phyloP scores from a whole-genome alignment of 1,139 yeast species.

The Protomyces gravidus region DNA sequence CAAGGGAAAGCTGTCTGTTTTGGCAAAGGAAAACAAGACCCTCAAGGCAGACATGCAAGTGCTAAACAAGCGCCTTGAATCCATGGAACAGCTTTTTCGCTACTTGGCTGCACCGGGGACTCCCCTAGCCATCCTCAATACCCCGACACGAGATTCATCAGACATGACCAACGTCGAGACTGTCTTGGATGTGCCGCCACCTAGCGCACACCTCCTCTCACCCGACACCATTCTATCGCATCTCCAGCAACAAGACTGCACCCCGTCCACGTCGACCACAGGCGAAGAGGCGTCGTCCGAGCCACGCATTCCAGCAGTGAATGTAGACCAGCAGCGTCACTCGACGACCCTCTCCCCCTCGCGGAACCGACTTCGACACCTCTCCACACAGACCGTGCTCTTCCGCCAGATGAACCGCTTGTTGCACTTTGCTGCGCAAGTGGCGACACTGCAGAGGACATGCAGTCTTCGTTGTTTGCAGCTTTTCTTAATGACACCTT shows the following conservation, averaged over 20 bases:
- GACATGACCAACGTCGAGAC: background rate
- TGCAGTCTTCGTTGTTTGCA: background rate
- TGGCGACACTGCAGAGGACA: background rate
- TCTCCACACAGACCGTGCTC: constrained; percentile 3
- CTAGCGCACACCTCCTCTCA: constrained; percentile 1
- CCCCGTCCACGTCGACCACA: background rate
- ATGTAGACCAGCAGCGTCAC: constrained; percentile 29
- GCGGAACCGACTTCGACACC: background rate
- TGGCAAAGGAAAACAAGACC: constrained; percentile 8
- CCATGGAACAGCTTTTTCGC: constrained; percentile 15
- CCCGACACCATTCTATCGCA: background rate
- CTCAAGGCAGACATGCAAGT: background rate
- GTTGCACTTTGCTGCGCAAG: background rate
- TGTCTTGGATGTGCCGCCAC: background rate
- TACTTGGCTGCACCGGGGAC: constrained; percentile 4
- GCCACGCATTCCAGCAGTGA: constrained; percentile 29
- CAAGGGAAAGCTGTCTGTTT: background rate
- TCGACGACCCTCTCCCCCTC: too few species aligned
- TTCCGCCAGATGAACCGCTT: constrained; percentile 4
- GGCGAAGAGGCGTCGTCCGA: background rate
- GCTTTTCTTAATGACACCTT: background rate
- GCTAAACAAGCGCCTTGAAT: constrained; percentile 7
- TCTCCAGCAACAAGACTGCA: background rate
- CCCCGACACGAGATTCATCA: background rate
- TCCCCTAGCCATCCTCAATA: background rate